These are phyloP conservation scores for Talaromyces amestolkiae DNA, from an alignment of 2,329 filamentous ascomycete species.

Conservation along the genomic window DNA sequence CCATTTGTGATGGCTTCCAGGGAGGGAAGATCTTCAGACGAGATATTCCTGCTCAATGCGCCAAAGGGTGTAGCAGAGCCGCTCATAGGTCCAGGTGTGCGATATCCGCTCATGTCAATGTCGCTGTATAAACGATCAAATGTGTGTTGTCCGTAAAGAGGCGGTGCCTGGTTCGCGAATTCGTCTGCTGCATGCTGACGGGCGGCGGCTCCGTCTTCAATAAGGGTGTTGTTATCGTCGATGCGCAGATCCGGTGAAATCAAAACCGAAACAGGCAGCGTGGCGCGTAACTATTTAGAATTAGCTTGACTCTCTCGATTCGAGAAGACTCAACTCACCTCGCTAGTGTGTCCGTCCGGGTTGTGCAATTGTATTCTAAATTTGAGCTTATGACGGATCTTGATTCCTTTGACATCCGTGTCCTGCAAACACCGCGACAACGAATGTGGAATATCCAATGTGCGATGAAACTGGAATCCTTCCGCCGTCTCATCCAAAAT, in stretches of 20 bases:
- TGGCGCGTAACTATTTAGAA: constrained; percentile 69
- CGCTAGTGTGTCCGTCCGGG: constrained; percentile 89
- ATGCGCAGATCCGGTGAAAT: constrained; percentile 92
- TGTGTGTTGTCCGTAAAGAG: constrained; percentile 84
- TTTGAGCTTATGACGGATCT: constrained; percentile 88
- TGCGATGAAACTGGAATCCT: constrained; percentile 59
- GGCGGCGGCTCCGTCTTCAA: constrained; percentile 57
- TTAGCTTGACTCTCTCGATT: background rate
- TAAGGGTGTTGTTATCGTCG: constrained; percentile 79
- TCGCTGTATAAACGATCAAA: constrained; percentile 90
- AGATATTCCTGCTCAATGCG: constrained; percentile 68
- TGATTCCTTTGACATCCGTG: constrained; percentile 83
- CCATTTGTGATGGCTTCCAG: constrained; percentile 52
- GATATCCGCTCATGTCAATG: constrained; percentile 75
- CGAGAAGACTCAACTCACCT: constrained; percentile 53
- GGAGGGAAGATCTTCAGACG: constrained; percentile 72
- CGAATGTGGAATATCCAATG: constrained; percentile 71
- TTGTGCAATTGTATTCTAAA: constrained; percentile 89
- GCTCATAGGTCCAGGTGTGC: constrained; percentile 65
- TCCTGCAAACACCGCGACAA: constrained; percentile 85
- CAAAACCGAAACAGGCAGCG: constrained; percentile 86
- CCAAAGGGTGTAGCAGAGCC: constrained; percentile 78
- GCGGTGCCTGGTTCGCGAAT: constrained; percentile 71
- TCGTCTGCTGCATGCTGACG: constrained; percentile 52
- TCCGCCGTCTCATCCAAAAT: constrained; percentile 59